Evolutionary conservation across 2,329 filamentous ascomycete species (phyloP).

Genomic region (Cladophialophora chaetospira): DNA sequence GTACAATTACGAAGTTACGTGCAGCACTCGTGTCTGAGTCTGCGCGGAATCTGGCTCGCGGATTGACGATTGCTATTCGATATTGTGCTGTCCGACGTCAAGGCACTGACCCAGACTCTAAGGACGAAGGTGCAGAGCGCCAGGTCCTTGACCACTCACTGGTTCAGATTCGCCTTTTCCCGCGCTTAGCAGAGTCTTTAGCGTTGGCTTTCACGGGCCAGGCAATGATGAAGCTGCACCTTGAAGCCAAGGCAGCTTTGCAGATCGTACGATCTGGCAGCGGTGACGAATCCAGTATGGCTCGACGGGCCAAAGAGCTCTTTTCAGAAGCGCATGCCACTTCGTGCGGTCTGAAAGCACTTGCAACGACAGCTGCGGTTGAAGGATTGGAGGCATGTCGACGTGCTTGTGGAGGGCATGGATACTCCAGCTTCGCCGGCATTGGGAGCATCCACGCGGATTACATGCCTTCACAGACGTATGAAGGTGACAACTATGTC

Average conservation of each 20-base stretch:
- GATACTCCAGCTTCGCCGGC: slow-evolving; percentile 72
- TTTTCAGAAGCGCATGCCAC: slow-evolving; percentile 75
- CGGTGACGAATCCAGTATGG: slow-evolving; percentile 49
- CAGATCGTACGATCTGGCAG: no score
- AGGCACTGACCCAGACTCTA: slow-evolving; percentile 72
- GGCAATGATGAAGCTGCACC: slow-evolving; percentile 72
- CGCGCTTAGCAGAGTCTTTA: slow-evolving; percentile 70
- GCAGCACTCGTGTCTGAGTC: slow-evolving; percentile 72
- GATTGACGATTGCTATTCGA: slow-evolving; percentile 74
- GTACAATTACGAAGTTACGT: slow-evolving; percentile 73
- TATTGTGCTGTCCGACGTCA: slow-evolving; percentile 74
- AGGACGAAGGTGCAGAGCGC: slow-evolving; percentile 63
- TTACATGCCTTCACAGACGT: slow-evolving; percentile 69
- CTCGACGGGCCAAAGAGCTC: no score
- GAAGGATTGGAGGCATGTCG: slow-evolving; percentile 75
- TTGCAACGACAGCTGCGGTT: slow-evolving; percentile 69
- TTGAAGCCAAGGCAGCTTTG: slow-evolving; percentile 70
- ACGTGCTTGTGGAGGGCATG: slow-evolving; percentile 74
- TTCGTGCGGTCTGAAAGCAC: slow-evolving; percentile 73
- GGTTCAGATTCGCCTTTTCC: slow-evolving; percentile 72
- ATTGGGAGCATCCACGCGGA: slow-evolving; percentile 75
- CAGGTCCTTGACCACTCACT: slow-evolving; percentile 78
- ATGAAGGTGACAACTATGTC: slow-evolving; percentile 82
- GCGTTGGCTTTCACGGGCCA: slow-evolving; percentile 76
- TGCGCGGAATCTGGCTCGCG: slow-evolving; percentile 69